Percentiles rank a stretch among this genome's conserved stretches.
Conservation (phyloP, 2,329 filamentous ascomycete species). For the Fusarium pininemorale region DNA sequence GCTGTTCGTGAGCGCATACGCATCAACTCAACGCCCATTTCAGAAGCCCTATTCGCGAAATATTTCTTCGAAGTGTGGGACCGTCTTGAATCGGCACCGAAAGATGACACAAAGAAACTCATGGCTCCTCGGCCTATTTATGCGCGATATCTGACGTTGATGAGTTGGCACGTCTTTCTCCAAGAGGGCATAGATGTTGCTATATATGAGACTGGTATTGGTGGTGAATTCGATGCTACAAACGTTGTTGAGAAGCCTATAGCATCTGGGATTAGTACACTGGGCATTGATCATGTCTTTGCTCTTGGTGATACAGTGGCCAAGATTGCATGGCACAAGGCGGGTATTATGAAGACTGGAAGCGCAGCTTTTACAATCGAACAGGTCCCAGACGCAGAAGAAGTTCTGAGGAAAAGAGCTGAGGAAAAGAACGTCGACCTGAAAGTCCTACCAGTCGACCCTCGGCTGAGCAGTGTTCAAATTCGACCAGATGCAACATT, state of each 20-base stretch:
- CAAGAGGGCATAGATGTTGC: slow-evolving; percentile 69
- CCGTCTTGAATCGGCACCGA: slow-evolving; percentile 53
- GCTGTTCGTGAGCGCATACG: slow-evolving; percentile 74
- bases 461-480: slow-evolving; percentile 55
- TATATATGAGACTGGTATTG: slow-evolving; percentile 73
- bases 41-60: slow-evolving; percentile 66
- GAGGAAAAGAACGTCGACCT: slow-evolving; percentile 60
- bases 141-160: slow-evolving; percentile 70
- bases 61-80: slow-evolving; percentile 78
- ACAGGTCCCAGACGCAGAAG: slow-evolving; percentile 57
- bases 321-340: slow-evolving; percentile 79
- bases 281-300: slow-evolving; percentile 75
- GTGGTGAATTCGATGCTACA: slow-evolving; percentile 74
- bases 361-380: slow-evolving; percentile 66
- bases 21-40: slow-evolving; percentile 66
- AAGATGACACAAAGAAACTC: slow-evolving; percentile 45
- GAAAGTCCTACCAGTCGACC: slow-evolving; percentile 57
- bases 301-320: slow-evolving; percentile 70
- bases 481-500: slow-evolving; percentile 64
- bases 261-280: slow-evolving; percentile 69
- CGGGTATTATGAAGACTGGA: slow-evolving; percentile 73
- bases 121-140: slow-evolving; percentile 62
- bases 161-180: slow-evolving; percentile 74
- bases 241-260: slow-evolving; percentile 69
- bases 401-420: slow-evolving; percentile 61